Evolutionary conservation across 2,329 filamentous ascomycete species (phyloP).

Genomic region (Apiospora marii): DNA sequence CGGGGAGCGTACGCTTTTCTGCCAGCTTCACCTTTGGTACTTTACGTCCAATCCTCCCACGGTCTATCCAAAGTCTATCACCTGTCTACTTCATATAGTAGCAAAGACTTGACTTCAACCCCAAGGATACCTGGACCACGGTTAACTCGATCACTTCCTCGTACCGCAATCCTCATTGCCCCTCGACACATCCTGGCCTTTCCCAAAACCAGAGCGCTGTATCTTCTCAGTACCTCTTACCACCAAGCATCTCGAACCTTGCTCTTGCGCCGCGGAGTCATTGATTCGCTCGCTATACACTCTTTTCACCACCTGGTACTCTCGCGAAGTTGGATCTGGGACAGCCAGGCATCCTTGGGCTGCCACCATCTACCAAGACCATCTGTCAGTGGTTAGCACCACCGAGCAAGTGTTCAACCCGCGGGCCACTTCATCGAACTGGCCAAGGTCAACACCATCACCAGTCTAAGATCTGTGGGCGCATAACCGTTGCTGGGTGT

Average conservation of each 20-base stretch:
- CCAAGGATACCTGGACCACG: conserved; percentile 3
- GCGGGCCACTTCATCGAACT: background rate
- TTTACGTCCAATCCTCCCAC: background rate
- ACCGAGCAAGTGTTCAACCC: background rate
- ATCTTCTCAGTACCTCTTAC: background rate
- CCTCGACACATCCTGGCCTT: background rate
- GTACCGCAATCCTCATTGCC: background rate
- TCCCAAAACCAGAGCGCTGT: background rate
- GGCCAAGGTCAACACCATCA: background rate
- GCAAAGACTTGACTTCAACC: conserved; percentile 3
- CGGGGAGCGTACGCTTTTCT: conserved; percentile 6
- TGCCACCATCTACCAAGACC: background rate
- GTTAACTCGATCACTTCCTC: conserved; percentile 8
- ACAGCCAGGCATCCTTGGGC: background rate
- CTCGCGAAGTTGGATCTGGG: conserved; percentile 4
- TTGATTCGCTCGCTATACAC: background rate
- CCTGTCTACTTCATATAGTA: background rate
- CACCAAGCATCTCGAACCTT: background rate
- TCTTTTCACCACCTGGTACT: background rate
- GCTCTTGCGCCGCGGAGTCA: background rate
- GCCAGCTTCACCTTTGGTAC: conserved; percentile 13
- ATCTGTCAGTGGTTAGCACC: background rate
- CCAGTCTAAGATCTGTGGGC: background rate
- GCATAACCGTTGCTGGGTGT: background rate
- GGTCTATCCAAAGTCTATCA: conserved; percentile 2